phyloP scores from a whole-genome alignment of 1,284 basidiomycete genomes.

The Ustilago hordei region DNA sequence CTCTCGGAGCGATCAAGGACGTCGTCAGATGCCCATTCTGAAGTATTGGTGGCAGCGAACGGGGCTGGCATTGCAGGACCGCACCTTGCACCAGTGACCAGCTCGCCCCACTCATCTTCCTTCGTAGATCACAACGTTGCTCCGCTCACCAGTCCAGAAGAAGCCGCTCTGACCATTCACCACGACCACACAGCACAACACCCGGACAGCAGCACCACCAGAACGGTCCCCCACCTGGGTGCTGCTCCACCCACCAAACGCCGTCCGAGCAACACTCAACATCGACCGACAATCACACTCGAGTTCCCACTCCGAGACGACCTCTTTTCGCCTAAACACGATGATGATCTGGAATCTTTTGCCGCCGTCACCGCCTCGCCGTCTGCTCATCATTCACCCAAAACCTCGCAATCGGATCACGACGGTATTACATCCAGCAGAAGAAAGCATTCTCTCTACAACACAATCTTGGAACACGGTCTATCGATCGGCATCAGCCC shows the following conservation, averaged over 20 bases:
- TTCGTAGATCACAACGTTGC: conserved; percentile 36
- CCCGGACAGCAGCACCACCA: conserved; percentile 9
- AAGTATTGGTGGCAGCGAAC: conserved; percentile 44
- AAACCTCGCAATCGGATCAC: conserved; percentile 19
- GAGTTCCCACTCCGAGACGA: conserved; percentile 49
- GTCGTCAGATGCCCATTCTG: conserved; percentile 20
- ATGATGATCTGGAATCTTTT: conserved; percentile 11
- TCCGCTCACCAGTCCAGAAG: conserved; percentile 29
- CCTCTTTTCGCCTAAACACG: conserved; percentile 33
- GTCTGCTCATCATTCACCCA: conserved; percentile 9
- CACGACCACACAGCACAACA: conserved; percentile 5
- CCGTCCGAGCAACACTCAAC: conserved; percentile 15
- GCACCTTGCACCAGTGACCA: conserved; percentile 47
- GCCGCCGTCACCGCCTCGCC: conserved; percentile 2
- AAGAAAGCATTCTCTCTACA: conserved; percentile 41
- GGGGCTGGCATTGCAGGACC: conserved; percentile 54
- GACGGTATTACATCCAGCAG: background rate
- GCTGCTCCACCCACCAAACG: conserved; percentile 15
- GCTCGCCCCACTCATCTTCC: conserved; percentile 27
- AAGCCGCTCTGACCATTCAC: conserved; percentile 27
- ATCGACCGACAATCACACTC: conserved; percentile 50
- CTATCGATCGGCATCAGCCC: conserved; percentile 66
- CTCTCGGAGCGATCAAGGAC: conserved; percentile 14
- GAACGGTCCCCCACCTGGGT: conserved; percentile 14
- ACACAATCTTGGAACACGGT: conserved; percentile 61